These are phyloP conservation scores for Cercospora sesami DNA, from an alignment of 2,329 filamentous ascomycete genomes.

Conservation along the genomic window DNA sequence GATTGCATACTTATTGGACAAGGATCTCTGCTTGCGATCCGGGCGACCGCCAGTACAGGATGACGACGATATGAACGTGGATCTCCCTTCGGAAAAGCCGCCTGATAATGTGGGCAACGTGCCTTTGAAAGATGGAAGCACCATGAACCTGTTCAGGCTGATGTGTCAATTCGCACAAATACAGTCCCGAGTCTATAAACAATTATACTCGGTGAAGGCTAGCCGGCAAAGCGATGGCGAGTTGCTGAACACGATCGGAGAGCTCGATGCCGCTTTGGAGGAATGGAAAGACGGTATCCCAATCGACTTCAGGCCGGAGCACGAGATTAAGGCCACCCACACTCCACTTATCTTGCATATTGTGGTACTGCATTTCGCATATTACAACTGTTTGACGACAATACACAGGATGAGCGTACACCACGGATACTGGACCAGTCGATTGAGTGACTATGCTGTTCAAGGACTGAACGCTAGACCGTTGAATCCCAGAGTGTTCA, in stretches of 20 bases:
- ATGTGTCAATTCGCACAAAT: slow-evolving; percentile 92
- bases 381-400: slow-evolving; percentile 96
- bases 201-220: slow-evolving; percentile 87
- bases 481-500: slow-evolving; percentile 90
- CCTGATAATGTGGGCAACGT: slow-evolving; percentile 94
- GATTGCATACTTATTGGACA: slow-evolving; percentile 74
- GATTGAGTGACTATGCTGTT: slow-evolving; percentile 90
- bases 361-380: slow-evolving; percentile 91
- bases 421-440: slow-evolving; percentile 96
- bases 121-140: slow-evolving; percentile 73
- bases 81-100: slow-evolving; percentile 87
- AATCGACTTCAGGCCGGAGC: slow-evolving; percentile 92
- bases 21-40: slow-evolving; percentile 72
- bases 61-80: slow-evolving; percentile 90
- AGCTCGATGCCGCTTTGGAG: slow-evolving; percentile 79
- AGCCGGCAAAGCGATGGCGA: slow-evolving; percentile 90
- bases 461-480: slow-evolving; percentile 88
- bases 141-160: slow-evolving; percentile 90
- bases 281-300: slow-evolving; percentile 97
- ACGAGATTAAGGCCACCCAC: slow-evolving; percentile 90
- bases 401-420: slow-evolving; percentile 99
- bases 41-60: slow-evolving; percentile 71
- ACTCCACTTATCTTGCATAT: slow-evolving; percentile 93
- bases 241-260: slow-evolving; percentile 90
- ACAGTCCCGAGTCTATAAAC: slow-evolving; percentile 90